Evolutionary conservation across 306 rosid species (phyloP).

Genomic region (Pyrus betulifolia): DNA sequence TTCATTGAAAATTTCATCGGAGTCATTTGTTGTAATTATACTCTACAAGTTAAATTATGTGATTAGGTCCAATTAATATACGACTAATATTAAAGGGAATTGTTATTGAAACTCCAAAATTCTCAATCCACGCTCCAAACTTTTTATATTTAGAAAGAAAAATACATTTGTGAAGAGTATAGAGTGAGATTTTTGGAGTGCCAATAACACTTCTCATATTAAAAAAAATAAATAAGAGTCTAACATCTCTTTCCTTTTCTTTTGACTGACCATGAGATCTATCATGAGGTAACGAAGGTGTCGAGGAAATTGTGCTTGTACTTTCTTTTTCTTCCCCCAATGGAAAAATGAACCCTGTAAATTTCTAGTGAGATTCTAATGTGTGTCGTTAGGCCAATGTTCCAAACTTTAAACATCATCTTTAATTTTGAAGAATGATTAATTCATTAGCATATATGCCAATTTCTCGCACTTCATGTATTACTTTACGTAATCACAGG

Average conservation of each 20-base stretch:
- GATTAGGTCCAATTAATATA: no score
- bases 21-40: no score
- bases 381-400: neutral
- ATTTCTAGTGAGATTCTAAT: neutral
- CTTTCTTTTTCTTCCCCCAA: neutral
- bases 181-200: no score
- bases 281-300: neutral
- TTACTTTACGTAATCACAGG: neutral
- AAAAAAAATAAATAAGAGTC: neutral
- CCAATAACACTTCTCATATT: no score
- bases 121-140: no score
- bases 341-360: neutral
- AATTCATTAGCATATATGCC: neutral
- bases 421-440: neutral
- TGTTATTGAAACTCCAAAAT: no score
- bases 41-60: no score
- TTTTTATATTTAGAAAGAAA: no score
- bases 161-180: no score
- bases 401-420: neutral
- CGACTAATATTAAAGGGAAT: no score
- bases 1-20: no score
- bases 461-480: neutral
- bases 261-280: neutral
- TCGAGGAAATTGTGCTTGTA: neutral
- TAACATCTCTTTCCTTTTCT: neutral